Conservation (phyloP, 176 grass and related monocot genomes). For the Puccinellia tenuiflora region DNA sequence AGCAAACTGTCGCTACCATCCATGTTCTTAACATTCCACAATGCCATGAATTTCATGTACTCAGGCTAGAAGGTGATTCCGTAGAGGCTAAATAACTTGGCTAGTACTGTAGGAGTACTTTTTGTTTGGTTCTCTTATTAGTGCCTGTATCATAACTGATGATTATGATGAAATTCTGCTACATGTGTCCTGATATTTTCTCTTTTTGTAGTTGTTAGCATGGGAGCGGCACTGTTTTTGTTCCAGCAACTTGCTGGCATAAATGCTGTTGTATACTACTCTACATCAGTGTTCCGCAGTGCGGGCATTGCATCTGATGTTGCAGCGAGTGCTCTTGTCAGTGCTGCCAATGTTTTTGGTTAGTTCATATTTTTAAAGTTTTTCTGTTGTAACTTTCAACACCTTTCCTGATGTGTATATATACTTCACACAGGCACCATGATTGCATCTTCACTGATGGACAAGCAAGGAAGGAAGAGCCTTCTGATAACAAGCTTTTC, state of each 20-base stretch:
- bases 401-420: constrained; percentile 16
- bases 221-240: constrained; percentile 88
- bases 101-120: background rate
- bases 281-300: constrained; percentile 91
- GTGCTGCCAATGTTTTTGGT: constrained; percentile 98
- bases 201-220: constrained; percentile 73
- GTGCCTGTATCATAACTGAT: background rate
- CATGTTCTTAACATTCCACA: background rate
- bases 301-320: constrained; percentile 96
- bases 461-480: constrained; percentile 93
- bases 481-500: constrained; percentile 94
- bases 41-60: background rate
- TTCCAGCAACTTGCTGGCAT: constrained; percentile 98
- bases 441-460: constrained; percentile 98
- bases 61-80: background rate
- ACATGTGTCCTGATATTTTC: constrained; percentile 3
- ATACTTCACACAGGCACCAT: constrained; percentile 54
- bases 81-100: constrained; percentile 4
- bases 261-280: constrained; percentile 99
- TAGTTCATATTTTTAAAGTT: constrained; percentile 26
- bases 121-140: background rate
- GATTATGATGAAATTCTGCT: background rate
- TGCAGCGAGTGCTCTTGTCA: constrained; percentile 98
- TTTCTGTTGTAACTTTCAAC: constrained; percentile 4
- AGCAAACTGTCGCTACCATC: background rate